Conservation (phyloP, 352 stramenopile species). For the Peronosclerospora sorghi region DNA sequence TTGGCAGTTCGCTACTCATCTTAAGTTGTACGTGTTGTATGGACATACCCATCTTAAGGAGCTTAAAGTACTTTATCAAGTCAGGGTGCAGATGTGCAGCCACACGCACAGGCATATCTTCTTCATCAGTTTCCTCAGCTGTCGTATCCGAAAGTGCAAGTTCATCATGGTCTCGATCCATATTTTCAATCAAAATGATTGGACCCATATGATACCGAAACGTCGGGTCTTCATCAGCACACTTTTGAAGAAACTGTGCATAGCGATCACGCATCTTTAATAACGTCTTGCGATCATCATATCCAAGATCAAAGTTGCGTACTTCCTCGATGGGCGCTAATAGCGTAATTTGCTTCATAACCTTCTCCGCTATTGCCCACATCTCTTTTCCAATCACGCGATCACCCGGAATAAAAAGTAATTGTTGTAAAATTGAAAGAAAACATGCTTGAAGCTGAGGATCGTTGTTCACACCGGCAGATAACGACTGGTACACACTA, state of each 20-base stretch:
- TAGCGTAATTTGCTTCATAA: slow-evolving; percentile 71
- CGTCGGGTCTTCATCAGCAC: slow-evolving; percentile 51
- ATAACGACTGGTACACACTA: slow-evolving; percentile 56
- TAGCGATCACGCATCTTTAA: slow-evolving; percentile 68
- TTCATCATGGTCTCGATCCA: slow-evolving; percentile 43
- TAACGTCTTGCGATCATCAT: slow-evolving; percentile 71
- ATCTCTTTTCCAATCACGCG: slow-evolving; percentile 80
- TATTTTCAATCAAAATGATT: slow-evolving; percentile 69
- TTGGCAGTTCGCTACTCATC: slow-evolving; percentile 51
- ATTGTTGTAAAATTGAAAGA: slow-evolving; percentile 71
- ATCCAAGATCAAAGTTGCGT: slow-evolving; percentile 62
- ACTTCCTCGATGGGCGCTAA: slow-evolving; percentile 75
- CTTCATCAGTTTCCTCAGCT: slow-evolving; percentile 56
- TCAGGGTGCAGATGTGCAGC: slow-evolving; percentile 52
- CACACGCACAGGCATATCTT: slow-evolving; percentile 28
- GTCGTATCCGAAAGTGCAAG: slow-evolving; percentile 41
- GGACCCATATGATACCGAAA: slow-evolving; percentile 60
- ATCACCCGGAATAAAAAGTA: slow-evolving; percentile 78
- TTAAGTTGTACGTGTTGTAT: slow-evolving; percentile 54
- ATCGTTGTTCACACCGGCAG: slow-evolving; percentile 45
- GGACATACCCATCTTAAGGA: slow-evolving; percentile 75
- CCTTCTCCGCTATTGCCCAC: slow-evolving; percentile 66
- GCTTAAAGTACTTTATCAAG: slow-evolving; percentile 66
- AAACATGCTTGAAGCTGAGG: slow-evolving; percentile 56
- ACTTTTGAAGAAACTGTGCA: slow-evolving; percentile 61